Evolutionary conservation across 148 eudicot species (phyloP).

Genomic region (Salicornia ramosissima): DNA sequence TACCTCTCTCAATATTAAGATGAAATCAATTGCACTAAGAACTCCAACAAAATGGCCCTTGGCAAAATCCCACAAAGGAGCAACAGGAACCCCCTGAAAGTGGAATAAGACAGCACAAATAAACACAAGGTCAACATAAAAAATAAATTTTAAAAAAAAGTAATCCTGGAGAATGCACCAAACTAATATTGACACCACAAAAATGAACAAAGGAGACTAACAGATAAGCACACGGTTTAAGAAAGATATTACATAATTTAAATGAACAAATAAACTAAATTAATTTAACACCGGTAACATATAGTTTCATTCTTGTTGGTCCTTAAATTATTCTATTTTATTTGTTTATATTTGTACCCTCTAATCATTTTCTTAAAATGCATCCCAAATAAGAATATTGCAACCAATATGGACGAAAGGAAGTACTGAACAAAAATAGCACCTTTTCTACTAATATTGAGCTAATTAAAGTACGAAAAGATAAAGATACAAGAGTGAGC

Average conservation of each 20-base stretch:
- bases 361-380: too few species aligned
- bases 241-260: too few species aligned
- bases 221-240: background rate
- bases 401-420: too few species aligned
- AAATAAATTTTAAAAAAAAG: background rate
- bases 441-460: background rate
- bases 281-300: too few species aligned
- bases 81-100: conserved; percentile 76
- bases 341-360: too few species aligned
- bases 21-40: conserved; percentile 85
- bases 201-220: background rate
- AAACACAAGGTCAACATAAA: background rate
- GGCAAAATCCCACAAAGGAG: conserved; percentile 88
- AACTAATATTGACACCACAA: too few species aligned
- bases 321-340: too few species aligned
- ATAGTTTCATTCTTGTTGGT: too few species aligned
- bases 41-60: conserved; percentile 81
- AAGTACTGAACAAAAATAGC: too few species aligned
- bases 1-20: conserved; percentile 91
- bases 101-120: conserved; percentile 14
- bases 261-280: too few species aligned
- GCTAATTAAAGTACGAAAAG: background rate
- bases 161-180: background rate
- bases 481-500: background rate
- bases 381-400: too few species aligned